Base-by-base conservation (phyloP, 106 monocot species). In the Hemerocallis citrina region DNA sequence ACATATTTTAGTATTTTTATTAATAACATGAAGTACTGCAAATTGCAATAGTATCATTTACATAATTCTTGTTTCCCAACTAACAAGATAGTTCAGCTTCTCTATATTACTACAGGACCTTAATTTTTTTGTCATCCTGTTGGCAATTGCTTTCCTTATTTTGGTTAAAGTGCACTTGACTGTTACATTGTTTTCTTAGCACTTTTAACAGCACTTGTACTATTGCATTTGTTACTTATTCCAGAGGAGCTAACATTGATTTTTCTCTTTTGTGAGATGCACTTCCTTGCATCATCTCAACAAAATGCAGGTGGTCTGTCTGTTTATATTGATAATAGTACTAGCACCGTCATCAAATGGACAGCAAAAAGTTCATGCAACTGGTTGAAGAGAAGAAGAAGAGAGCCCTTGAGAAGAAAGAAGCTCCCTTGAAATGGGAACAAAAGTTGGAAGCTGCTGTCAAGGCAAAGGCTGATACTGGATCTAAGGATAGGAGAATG, bases 201-300 rank as follows among this genome's bases (percentile, higher is more conserved):
- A n/a, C n/a, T n/a, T n/a, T n/a, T n/a, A n/a, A n/a, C n/a, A n/a
- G n/a, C n/a, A n/a, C n/a, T n/a, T n/a, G n/a, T n/a, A n/a, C n/a
- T n/a, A n/a, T n/a, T n/a, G n/a, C n/a, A n/a, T n/a, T n/a, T n/a
- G n/a, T n/a, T n/a, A n/a, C n/a, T n/a, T n/a, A n/a, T n/a, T n/a
- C n/a, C n/a, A 11, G n/a, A 42, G 25, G 71, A 85, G 35, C 85
- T 89, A 81, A 89, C 81, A 81, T 60, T 66, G 71, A 52, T 76
- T 75, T 44, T 75, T 92, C 86, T 92, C 86, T 86, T 83, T 77
- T 86, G 62, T 88, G 93, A 93, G 93, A 93, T 93, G 93, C 93
- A 88, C 88, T 88, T 89, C 84, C 85, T 93, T 84, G 88, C 93
- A 88, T 93, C 88, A 85, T 89, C 57, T 76, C 58, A 81, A 58